Evolutionary conservation across 164 flowering plant species (phyloP), one percentile per base, ranked within the genome.

Genomic region (Magnolia officinalis): DNA sequence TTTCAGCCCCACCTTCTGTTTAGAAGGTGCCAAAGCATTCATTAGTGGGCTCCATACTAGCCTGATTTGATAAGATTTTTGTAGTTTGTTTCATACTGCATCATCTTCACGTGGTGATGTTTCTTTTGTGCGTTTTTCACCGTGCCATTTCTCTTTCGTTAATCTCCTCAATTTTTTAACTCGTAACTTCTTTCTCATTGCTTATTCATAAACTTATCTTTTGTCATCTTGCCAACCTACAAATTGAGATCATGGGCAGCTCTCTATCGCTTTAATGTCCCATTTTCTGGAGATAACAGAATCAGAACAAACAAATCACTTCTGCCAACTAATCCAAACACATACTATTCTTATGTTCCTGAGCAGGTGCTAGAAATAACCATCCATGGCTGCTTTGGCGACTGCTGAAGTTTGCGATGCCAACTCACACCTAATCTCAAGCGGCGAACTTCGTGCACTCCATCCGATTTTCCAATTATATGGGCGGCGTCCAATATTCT

Each of bases 371-470:
- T 45, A 64, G 55, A 63, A 49, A 45, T 21, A 49, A 59, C 84
- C 82, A 84, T 87, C 87, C 2, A 79, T 87, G 84, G 87, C 87
- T 49, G 85, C 88, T 55, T 69, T 78, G 76, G 76, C 80, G 50
- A 89, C 91, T 59, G 91, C 91, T 73, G 91, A 89, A 78, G 86
- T 86, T 63, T 89, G 91, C 77, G 91, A 89, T 77, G 86, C 89
- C 66, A 87, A 87, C 73, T 82, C 87, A 13, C 87, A 86, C 75
- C 83, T 89, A 10, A 83, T 89, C 24, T 79, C 74, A 55, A 85
- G 84, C 55, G 91, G 91, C 10, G 91, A 89, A 72, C 89, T 89
- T 0, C 83, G 90, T 24, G 90, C 88, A 8, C 89, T 89, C 8
- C 88, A 87, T 58, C 91, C 91, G 2, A 63, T 82, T 52, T 87